Conservation (phyloP, 768 basidiomycete genomes). For the Phlebiopsis flavidoalba region DNA sequence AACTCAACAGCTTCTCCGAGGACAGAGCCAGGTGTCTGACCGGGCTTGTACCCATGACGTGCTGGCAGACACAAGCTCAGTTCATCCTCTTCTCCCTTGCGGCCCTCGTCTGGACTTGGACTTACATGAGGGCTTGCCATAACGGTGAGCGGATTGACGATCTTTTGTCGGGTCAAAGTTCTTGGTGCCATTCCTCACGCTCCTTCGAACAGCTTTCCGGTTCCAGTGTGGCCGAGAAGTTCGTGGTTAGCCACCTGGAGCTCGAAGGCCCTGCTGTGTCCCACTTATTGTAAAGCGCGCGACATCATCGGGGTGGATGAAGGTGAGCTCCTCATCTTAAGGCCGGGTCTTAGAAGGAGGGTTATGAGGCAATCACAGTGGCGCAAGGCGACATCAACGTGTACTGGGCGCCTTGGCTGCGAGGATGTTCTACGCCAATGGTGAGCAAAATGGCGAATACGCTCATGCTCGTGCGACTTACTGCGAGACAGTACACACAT, state of each 20-base stretch:
- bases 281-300: constrained; percentile 69
- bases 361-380: not conserved
- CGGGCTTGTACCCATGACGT: constrained; percentile 85
- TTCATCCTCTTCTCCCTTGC: not conserved
- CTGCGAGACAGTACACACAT: constrained; percentile 80
- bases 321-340: constrained; percentile 71
- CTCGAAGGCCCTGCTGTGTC: constrained; percentile 75
- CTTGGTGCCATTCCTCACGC: constrained; percentile 62
- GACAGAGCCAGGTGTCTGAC: constrained; percentile 78
- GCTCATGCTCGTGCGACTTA: constrained; percentile 31
- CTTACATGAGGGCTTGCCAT: constrained; percentile 67
- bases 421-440: constrained; percentile 60
- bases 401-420: constrained; percentile 82
- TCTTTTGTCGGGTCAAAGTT: constrained; percentile 78
- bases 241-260: constrained; percentile 91
- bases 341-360: no score
- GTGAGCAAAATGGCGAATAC: not conserved
- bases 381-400: not conserved
- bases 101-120: not conserved
- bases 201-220: constrained; percentile 82
- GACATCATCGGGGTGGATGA: constrained; percentile 76
- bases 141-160: constrained; percentile 83
- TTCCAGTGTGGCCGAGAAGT: constrained; percentile 79
- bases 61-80: constrained; percentile 29
- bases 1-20: no score